Base-by-base conservation (phyloP, 2,329 filamentous ascomycete species). In the Venturia pyrina region DNA sequence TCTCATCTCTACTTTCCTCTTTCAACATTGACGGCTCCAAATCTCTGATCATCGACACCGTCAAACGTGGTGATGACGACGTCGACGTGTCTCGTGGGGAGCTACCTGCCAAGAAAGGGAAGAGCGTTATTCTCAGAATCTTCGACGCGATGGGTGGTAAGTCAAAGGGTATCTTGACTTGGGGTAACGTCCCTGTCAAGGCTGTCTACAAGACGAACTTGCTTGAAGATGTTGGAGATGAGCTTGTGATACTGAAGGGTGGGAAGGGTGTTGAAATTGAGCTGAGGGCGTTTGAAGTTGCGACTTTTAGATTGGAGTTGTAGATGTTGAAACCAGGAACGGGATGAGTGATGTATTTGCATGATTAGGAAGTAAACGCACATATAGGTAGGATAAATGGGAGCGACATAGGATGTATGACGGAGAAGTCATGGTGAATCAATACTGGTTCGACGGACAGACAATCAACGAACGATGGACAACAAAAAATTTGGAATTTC, bases 111-210 rank as follows among this genome's bases (percentile, higher is more conserved):
- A 85, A 89, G 66, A 84, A 85, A 70, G 92, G 91, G 0, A 85
- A 85, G 75, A 96, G 90, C 74, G 83, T 98, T 60, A 88, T 99
- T 67, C 70, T 97, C 67, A 84, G 95, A 1, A 82, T 97, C 24
- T 99, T 96, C 73, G 95, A 99, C 75, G 89, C 89, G 67, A 79
- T 98, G 53, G 95, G 95, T 59, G 95, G 95, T 0, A 88, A 86
- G 72, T 87, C 86, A 68, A 85, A 87, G 68, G 93, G 89, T 1
- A 85, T 81, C 0, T 85, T 97, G 71, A 78, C 81, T 57, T 89
- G 89, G 62, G 79, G 79, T 0, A 82, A 78, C 10, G 84, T 93
- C 75, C 80, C 86, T 34, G 86, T 97, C 37, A 88, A 87, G 79
- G 87, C 85, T 71, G 91, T 89, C 41, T 88, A 83, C 78, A 96